Conservation (phyloP, 1,284 basidiomycete species). For the Wallemia ichthyophaga region DNA sequence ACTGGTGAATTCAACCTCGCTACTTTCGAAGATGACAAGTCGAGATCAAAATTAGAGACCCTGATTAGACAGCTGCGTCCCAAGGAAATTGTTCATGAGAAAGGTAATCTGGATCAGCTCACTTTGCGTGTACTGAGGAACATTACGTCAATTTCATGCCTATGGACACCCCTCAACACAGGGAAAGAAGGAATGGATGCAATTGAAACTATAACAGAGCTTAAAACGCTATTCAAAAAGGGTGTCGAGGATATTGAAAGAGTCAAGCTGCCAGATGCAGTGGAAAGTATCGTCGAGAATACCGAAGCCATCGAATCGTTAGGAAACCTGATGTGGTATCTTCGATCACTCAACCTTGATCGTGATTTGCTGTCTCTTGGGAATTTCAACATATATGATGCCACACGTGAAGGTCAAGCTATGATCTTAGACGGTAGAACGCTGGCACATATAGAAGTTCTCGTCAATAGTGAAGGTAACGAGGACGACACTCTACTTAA, state of each 20-base stretch:
- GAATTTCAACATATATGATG: conserved; percentile 89
- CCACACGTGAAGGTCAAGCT: conserved; percentile 54
- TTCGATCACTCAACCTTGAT: conserved; percentile 71
- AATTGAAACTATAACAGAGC: conserved; percentile 35
- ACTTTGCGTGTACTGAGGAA: conserved; percentile 2
- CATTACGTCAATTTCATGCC: conserved; percentile 23
- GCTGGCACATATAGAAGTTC: conserved; percentile 68
- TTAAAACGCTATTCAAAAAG: conserved; percentile 34
- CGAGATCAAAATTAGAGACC: conserved; percentile 74
- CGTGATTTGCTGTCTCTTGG: conserved; percentile 70
- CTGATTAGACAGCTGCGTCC: conserved; percentile 70
- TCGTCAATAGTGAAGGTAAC: conserved; percentile 69
- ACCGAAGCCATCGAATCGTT: conserved; percentile 64
- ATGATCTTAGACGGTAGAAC: conserved; percentile 75
- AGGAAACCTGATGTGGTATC: conserved; percentile 70
- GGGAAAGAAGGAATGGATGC: conserved; percentile 49
- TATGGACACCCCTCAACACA: conserved; percentile 54
- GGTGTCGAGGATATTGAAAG: conserved; percentile 17
- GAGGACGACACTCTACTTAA: conserved; percentile 61
- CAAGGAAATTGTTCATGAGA: conserved; percentile 74
- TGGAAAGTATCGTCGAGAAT: conserved; percentile 37
- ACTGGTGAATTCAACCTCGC: conserved; percentile 88
- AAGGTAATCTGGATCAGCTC: conserved; percentile 44
- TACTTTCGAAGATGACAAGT: conserved; percentile 69
- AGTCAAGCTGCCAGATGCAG: conserved; percentile 32